A percentile compares a stretch with the other conserved stretches of the same genome.
phyloP scores from a whole-genome alignment of 1,284 basidiomycete genomes.

The Vanrija sp. region DNA sequence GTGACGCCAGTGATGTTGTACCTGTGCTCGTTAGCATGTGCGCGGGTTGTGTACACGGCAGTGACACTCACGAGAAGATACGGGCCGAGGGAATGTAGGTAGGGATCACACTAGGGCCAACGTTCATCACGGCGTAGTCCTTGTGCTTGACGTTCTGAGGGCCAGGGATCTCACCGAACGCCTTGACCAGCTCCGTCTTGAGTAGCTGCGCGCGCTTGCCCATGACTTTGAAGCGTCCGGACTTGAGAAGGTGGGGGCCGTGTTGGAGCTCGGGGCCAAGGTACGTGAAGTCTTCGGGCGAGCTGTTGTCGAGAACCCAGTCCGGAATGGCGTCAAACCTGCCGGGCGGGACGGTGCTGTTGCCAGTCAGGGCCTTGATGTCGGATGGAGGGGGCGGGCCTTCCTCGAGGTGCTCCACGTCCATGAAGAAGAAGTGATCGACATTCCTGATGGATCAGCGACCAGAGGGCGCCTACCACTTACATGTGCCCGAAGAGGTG shows the following conservation, averaged over 20 bases:
- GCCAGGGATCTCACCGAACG: constrained; percentile 48
- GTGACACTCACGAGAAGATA: constrained; percentile 61
- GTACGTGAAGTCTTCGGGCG: constrained; percentile 12
- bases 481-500: constrained; percentile 74
- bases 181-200: constrained; percentile 41
- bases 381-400: neutral
- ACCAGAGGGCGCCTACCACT: constrained; percentile 18
- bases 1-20: constrained; percentile 61
- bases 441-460: constrained; percentile 40
- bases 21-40: constrained; percentile 14
- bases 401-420: constrained; percentile 43
- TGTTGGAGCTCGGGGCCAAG: constrained; percentile 25
- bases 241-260: constrained; percentile 22
- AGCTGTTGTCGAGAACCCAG: neutral
- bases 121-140: constrained; percentile 70
- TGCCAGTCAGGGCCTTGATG: neutral
- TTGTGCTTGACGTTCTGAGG: constrained; percentile 58
- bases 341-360: too few species aligned
- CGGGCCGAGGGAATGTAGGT: constrained; percentile 80
- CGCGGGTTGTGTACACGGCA: neutral
- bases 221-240: constrained; percentile 25
- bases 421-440: constrained; percentile 52
- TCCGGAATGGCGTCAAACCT: neutral
- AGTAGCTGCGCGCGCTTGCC: constrained; percentile 34
- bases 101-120: constrained; percentile 78